These are phyloP conservation scores for Colletotrichum musae DNA, from an alignment of 2,329 filamentous ascomycete species.

Conservation along the genomic window DNA sequence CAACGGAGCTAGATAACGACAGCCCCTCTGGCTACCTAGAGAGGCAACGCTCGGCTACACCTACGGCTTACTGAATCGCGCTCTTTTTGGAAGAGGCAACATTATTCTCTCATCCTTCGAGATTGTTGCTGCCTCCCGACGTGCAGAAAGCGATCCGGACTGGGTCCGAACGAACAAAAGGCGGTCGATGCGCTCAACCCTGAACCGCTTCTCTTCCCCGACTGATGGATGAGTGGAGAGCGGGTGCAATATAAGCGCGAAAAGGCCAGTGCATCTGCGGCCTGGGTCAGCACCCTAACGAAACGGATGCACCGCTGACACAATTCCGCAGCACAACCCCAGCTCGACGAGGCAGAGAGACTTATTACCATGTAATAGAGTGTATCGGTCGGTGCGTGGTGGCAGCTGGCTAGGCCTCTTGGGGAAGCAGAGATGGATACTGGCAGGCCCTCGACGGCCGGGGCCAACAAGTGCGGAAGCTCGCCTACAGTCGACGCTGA, in stretches of 20 bases:
- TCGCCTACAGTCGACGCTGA: constrained; percentile 15
- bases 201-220: not conserved
- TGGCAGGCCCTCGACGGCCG: not conserved
- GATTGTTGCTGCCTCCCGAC: constrained; percentile 3
- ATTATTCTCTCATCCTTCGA: not conserved
- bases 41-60: too few relatives aligned
- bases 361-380: not conserved
- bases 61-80: not conserved
- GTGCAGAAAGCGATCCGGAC: not conserved
- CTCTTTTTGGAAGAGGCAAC: not conserved
- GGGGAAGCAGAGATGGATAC: constrained; percentile 2
- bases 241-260: constrained; percentile 27
- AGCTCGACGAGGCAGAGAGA: constrained; percentile 20
- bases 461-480: not conserved
- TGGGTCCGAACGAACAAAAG: not conserved
- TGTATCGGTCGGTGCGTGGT: too few relatives aligned
- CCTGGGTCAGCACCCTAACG: constrained; percentile 25
- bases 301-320: not conserved
- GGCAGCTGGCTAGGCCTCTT: constrained; percentile 13
- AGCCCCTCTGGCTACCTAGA: too few relatives aligned
- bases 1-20: too few relatives aligned
- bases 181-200: not conserved
- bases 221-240: not conserved
- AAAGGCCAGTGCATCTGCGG: constrained; percentile 22
- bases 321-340: constrained; percentile 4